Percentiles rank a stretch among this genome's conserved stretches.
phyloP scores from a whole-genome alignment of 305 asterid genomes.

The Solanum hybrid region DNA sequence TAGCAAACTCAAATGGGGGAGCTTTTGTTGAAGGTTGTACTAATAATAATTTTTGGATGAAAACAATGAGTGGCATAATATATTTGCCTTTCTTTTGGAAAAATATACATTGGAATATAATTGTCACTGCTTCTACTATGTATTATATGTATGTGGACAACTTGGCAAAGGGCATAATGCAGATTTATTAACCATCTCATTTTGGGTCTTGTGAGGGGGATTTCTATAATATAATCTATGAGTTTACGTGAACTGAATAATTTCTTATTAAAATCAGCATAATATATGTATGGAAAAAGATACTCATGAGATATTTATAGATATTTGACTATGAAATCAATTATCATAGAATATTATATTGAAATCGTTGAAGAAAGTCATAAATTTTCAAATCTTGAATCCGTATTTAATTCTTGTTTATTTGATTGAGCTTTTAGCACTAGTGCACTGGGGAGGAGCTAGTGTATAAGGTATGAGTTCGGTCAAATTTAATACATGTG shows the following conservation, averaged over 20 bases:
- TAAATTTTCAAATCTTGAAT: neutral
- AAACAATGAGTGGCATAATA: neutral
- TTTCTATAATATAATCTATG: neutral
- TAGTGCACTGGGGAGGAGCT: neutral
- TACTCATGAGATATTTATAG: too few relatives aligned
- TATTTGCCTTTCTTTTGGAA: neutral
- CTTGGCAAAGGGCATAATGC: neutral
- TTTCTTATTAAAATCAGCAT: neutral
- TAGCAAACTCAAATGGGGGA: neutral
- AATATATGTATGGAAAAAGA: neutral
- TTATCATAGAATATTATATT: accelerated
- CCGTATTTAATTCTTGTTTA: neutral
- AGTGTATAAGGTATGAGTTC: neutral
- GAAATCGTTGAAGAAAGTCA: neutral
- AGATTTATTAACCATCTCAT: neutral
- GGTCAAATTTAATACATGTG: neutral
- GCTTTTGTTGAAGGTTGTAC: neutral
- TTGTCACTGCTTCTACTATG: neutral
- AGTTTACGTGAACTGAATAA: neutral
- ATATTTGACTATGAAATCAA: neutral
- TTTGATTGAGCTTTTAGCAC: neutral
- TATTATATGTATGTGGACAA: neutral
- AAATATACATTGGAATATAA: neutral
- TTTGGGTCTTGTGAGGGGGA: neutral
- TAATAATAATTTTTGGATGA: neutral